phyloP scores from a whole-genome alignment of 441 rosid species.

The Bocquillonia castaneifolia region DNA sequence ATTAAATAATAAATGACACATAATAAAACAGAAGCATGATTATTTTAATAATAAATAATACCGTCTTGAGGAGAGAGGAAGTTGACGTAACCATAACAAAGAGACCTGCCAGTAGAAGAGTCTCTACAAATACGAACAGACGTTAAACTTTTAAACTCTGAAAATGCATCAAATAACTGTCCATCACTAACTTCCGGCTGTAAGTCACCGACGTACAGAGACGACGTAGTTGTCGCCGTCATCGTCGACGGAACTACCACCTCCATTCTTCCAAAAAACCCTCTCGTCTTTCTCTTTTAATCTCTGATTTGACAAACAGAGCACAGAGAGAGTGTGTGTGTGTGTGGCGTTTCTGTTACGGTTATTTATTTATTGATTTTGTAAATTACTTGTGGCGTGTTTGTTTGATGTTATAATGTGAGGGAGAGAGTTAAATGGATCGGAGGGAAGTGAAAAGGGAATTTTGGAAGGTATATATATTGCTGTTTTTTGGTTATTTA shows the following conservation, averaged over 20 bases:
- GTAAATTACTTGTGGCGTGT: too few relatives aligned
- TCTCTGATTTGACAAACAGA: not conserved
- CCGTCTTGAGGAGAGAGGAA: conserved; percentile 30
- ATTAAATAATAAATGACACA: not conserved
- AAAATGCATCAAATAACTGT: conserved; percentile 45
- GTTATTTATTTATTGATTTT: too few relatives aligned
- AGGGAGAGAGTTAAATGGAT: not conserved
- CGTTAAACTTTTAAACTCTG: conserved; percentile 50
- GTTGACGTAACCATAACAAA: conserved; percentile 84
- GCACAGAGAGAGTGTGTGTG: not conserved
- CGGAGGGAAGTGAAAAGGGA: not conserved
- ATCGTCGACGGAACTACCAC: conserved; percentile 46
- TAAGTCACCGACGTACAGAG: conserved; percentile 73
- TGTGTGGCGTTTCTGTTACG: conserved; percentile 12
- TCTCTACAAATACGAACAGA: conserved; percentile 71
- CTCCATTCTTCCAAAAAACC: conserved; percentile 1
- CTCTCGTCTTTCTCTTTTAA: too few relatives aligned
- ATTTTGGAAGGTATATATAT: not conserved
- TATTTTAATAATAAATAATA: not conserved
- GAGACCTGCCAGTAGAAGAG: conserved; percentile 51
- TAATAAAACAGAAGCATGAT: not conserved
- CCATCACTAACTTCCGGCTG: conserved; percentile 54
- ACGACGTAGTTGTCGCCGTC: conserved; percentile 36
- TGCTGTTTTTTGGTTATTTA: not conserved
- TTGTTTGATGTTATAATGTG: not conserved